Evolutionary conservation across 1,139 yeast genomes (phyloP).

Genomic region (Suhomyces panamericanus): DNA sequence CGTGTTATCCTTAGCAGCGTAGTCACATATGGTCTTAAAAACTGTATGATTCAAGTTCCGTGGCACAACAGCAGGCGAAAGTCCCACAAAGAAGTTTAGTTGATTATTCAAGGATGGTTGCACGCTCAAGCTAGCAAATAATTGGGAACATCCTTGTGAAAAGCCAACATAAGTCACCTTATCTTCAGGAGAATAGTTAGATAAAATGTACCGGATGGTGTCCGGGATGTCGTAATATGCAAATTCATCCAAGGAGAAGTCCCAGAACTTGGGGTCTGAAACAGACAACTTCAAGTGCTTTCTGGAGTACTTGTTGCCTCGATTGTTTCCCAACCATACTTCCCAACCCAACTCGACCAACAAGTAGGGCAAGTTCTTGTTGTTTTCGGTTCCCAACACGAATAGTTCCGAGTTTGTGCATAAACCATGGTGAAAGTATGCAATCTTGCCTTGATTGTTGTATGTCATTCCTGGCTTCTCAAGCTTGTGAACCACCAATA

Average conservation of each 20-base stretch:
- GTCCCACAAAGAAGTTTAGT: constrained; percentile 39
- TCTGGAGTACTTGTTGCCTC: constrained; percentile 43
- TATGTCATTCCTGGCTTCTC: constrained; percentile 11
- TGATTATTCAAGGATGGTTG: constrained; percentile 38
- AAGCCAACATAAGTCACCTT: constrained; percentile 42
- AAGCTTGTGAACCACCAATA: constrained; percentile 42
- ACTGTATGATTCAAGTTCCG: constrained; percentile 40
- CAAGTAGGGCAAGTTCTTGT: constrained; percentile 33
- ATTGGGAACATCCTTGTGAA: constrained; percentile 50
- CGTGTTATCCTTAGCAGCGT: constrained; percentile 34
- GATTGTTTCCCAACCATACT: constrained; percentile 40
- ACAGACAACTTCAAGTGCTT: constrained; percentile 40
- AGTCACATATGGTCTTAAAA: constrained; percentile 35
- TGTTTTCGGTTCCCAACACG: constrained; percentile 37
- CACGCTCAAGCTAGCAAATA: constrained; percentile 44
- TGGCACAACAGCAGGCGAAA: constrained; percentile 50
- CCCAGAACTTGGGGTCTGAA: constrained; percentile 63
- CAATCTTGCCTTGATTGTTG: constrained; percentile 23
- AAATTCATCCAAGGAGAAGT: constrained; percentile 82
- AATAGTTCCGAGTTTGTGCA: constrained; percentile 48
- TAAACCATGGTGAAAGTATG: constrained; percentile 50
- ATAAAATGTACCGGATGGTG: constrained; percentile 57
- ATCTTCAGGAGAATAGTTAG: constrained; percentile 12
- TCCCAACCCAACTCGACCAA: constrained; percentile 36
- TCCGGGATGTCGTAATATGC: constrained; percentile 83